phyloP scores from a whole-genome alignment of 345 rosid species.

The Pugionium cornutum region DNA sequence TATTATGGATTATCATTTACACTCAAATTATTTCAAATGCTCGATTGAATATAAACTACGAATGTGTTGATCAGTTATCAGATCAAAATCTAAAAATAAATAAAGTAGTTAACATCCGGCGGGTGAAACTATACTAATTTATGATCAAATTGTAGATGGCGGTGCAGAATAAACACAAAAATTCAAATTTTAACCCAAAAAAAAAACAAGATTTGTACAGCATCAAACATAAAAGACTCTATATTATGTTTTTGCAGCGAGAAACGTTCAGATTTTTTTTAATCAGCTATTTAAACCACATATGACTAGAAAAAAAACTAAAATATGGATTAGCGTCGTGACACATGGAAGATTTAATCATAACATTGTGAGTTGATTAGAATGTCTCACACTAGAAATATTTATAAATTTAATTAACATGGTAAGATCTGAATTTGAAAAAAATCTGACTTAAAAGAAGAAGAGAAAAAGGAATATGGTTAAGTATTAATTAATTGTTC shows the following conservation, averaged over 20 bases:
- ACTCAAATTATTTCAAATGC: no score
- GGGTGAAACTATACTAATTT: background rate
- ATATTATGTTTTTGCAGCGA: no score
- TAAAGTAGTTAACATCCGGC: background rate
- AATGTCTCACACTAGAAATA: background rate
- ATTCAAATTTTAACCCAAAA: background rate
- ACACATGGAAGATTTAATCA: background rate
- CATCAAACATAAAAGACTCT: background rate
- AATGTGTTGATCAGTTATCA: background rate
- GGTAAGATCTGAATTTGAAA: background rate
- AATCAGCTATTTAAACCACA: conserved; percentile 1
- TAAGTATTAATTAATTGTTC: background rate
- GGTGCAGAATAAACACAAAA: background rate
- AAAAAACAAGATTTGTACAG: background rate
- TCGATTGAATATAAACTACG: no score
- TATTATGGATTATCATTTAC: no score
- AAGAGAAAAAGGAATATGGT: background rate
- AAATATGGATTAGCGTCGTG: conserved; percentile 13
- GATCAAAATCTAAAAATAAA: background rate
- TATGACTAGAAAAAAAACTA: background rate
- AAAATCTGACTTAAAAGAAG: background rate
- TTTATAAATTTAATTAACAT: background rate
- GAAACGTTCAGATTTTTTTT: background rate
- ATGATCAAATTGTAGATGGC: conserved; percentile 1
- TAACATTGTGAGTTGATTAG: background rate